Conservation (phyloP, 495 filamentous ascomycete genomes). For the Penicillium desertorum region DNA sequence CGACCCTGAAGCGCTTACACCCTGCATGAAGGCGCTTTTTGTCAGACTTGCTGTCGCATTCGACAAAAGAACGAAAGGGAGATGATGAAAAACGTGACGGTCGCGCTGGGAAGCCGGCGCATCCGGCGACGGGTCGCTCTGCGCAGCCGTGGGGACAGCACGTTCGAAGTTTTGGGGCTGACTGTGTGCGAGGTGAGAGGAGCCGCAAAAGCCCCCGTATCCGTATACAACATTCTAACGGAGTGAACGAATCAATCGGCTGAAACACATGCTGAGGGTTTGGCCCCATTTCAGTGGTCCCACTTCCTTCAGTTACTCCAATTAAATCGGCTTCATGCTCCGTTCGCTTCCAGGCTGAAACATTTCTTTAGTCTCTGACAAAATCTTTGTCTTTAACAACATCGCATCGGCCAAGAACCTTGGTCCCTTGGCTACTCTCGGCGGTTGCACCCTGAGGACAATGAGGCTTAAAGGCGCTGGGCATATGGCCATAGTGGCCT, state of each 20-base stretch:
- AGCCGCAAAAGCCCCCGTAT: neutral
- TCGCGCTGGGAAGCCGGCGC: no score
- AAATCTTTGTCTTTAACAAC: constrained; percentile 2
- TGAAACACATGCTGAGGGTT: neutral
- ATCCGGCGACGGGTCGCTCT: neutral
- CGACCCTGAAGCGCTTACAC: neutral
- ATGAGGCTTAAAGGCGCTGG: constrained; percentile 6
- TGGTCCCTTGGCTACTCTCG: constrained; percentile 1
- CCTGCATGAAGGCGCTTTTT: neutral
- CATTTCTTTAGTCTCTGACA: neutral
- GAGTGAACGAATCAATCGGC: neutral
- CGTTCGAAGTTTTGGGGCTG: neutral
- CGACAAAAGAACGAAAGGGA: neutral
- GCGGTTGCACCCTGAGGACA: neutral
- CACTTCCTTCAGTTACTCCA: constrained; percentile 6
- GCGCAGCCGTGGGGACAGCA: neutral
- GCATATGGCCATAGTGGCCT: constrained; percentile 6
- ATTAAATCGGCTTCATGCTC: constrained; percentile 5
- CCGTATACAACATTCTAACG: no score
- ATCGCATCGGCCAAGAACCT: neutral
- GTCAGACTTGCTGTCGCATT: neutral
- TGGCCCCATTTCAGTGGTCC: neutral
- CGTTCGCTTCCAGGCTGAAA: constrained; percentile 1
- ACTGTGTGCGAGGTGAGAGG: neutral
- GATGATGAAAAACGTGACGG: neutral